Percentiles rank a stretch among this genome's conserved stretches.
These are phyloP conservation scores for Albugo laibachii DNA, from an alignment of 352 stramenopile genomes.

Conservation along the genomic window DNA sequence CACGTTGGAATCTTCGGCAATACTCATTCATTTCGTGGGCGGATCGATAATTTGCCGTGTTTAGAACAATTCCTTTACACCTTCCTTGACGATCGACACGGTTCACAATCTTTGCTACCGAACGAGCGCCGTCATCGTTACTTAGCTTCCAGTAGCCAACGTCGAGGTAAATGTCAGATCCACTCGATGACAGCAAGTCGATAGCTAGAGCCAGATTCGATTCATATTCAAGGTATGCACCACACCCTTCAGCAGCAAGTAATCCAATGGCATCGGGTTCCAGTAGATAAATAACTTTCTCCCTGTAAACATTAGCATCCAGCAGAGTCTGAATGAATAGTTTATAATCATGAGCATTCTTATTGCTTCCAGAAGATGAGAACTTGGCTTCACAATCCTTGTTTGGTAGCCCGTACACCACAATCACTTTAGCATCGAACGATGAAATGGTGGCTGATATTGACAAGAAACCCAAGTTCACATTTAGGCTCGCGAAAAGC, in stretches of 20 bases:
- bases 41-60: slow-evolving; percentile 32
- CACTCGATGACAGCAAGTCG: slow-evolving; percentile 7
- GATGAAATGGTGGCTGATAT: not conserved
- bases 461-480: no score
- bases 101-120: slow-evolving; percentile 17
- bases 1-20: slow-evolving; percentile 14
- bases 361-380: slow-evolving; percentile 11
- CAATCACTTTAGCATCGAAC: slow-evolving; percentile 6
- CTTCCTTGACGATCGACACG: slow-evolving; percentile 6
- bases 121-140: slow-evolving; percentile 8
- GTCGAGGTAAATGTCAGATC: slow-evolving; percentile 14
- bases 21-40: slow-evolving; percentile 12
- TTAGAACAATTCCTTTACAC: slow-evolving; percentile 27
- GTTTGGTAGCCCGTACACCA: slow-evolving; percentile 16
- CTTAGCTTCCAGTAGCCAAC: slow-evolving; percentile 14
- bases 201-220: slow-evolving; percentile 11
- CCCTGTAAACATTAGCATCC: slow-evolving; percentile 3
- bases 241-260: slow-evolving; percentile 6
- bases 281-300: slow-evolving; percentile 14
- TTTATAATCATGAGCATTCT: slow-evolving; percentile 12
- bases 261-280: slow-evolving; percentile 15
- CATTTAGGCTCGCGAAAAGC: no score
- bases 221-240: slow-evolving; percentile 6
- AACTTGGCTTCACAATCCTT: slow-evolving; percentile 15
- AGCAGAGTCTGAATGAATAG: slow-evolving; percentile 8